Conservation (phyloP, 495 filamentous ascomycete species). For the Tuber magnatum region DNA sequence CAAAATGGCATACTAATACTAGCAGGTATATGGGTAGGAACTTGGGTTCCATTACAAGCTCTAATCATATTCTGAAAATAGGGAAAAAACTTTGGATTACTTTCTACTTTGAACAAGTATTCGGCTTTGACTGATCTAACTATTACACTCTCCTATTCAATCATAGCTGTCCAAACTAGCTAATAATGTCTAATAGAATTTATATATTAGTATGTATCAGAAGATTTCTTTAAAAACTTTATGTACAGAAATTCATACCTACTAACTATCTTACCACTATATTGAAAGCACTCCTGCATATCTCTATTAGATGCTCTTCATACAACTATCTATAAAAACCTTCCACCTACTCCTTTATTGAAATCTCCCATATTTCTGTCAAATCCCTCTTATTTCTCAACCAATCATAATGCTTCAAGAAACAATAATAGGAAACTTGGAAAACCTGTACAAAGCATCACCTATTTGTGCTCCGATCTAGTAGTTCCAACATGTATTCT, state of each 20-base stretch:
- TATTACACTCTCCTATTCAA: background rate
- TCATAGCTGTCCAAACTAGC: background rate
- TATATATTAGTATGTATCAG: background rate
- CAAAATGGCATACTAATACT: accelerated
- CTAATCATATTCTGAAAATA: background rate
- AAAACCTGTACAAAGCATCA: background rate
- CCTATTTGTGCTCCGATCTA: background rate
- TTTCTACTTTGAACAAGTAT: background rate
- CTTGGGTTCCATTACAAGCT: background rate
- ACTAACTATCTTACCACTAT: background rate
- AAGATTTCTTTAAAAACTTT: background rate
- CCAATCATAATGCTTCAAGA: background rate
- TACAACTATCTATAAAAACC: background rate
- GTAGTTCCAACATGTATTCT: background rate
- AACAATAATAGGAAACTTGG: background rate
- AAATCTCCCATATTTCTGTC: background rate
- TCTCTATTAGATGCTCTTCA: background rate
- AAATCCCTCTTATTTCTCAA: background rate
- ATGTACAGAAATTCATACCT: background rate
- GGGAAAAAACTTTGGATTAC: background rate
- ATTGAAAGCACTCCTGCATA: background rate
- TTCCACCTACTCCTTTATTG: background rate
- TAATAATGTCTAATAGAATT: background rate
- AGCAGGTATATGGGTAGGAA: background rate
- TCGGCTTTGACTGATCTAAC: background rate